phyloP scores from a whole-genome alignment of 768 basidiomycete genomes.

The Leccinellum rugosiceps region DNA sequence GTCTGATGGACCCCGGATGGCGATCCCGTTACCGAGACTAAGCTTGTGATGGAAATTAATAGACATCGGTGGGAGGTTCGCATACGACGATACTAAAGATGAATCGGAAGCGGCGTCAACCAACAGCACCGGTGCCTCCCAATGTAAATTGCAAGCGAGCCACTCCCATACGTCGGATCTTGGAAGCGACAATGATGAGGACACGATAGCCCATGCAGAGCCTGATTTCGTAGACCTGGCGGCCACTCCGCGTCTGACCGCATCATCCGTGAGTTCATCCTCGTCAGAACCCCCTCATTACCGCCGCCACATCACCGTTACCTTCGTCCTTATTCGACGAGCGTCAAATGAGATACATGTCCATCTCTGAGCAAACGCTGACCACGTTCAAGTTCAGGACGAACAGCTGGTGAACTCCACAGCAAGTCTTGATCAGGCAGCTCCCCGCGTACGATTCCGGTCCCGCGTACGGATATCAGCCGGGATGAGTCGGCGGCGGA shows the following conservation, averaged over 20 bases:
- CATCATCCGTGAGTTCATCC: not conserved
- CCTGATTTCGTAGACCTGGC: not conserved
- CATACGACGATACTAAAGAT: constrained; percentile 13
- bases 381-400: constrained; percentile 10
- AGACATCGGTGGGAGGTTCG: constrained; percentile 5
- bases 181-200: constrained; percentile 17
- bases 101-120: not conserved
- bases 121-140: not conserved
- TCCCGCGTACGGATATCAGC: constrained; percentile 77
- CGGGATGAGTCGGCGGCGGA: constrained; percentile 52
- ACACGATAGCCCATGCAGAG: not conserved
- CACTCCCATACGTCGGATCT: not conserved
- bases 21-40: not conserved
- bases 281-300: not conserved
- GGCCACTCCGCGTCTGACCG: not conserved
- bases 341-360: not conserved
- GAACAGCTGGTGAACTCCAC: constrained; percentile 3
- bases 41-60: not conserved
- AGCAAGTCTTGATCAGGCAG: constrained; percentile 8
- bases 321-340: no score
- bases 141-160: constrained; percentile 1
- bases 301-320: no score
- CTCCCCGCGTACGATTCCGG: constrained; percentile 56
- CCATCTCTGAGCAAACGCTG: not conserved
- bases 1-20: not conserved